Evolutionary conservation across 257 asterid genomes (phyloP), one percentile per base, ranked within the genome.

Genomic region (Jasminum sambac): DNA sequence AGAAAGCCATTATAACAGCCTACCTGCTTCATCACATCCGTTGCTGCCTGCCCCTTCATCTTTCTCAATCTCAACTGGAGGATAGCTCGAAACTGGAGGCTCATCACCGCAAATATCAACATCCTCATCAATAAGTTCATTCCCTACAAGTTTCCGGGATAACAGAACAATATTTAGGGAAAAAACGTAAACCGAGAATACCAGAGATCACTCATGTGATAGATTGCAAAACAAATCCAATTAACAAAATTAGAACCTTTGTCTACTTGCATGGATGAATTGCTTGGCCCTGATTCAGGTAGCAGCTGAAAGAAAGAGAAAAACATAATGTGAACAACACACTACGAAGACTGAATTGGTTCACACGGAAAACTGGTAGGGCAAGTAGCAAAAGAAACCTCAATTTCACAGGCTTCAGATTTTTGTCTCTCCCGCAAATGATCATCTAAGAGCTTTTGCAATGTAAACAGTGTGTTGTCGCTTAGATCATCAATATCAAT

Each of bases 221-320:
- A 64, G 50, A 62, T 61, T 41, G 57, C 46, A 40, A 66, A 41
- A 77, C 11, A 64, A 43, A 63, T 63, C 24, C 52, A 74, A 57
- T n/a, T n/a, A 10, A 44, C 73, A 64, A 40, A 72, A 41, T 17
- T 81, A 72, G 81, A 77, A 93, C 98, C 98, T 93, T 83, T 90
- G 75, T 80, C 93, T 48, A 70, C 80, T 82, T 85, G 96, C 88
- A 86, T 77, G 36, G 98, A 90, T 48, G 96, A 93, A 82, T 85
- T 93, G 85, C 98, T 93, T 21, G 89, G 89, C 71, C 92, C 95
- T 17, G 92, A 86, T 66, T 84, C 98, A 79, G 87, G 85, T 61
- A 89, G 97, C 64, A 93, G 87, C 97, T 93, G 95, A 79, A 75
- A 81, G 69, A 80, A 59, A 72, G 64, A 67, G 5, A 57, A 19